Percentiles rank a stretch among this genome's conserved stretches.
phyloP scores from a whole-genome alignment of 805 yeast genomes.

The Candida boidinii region DNA sequence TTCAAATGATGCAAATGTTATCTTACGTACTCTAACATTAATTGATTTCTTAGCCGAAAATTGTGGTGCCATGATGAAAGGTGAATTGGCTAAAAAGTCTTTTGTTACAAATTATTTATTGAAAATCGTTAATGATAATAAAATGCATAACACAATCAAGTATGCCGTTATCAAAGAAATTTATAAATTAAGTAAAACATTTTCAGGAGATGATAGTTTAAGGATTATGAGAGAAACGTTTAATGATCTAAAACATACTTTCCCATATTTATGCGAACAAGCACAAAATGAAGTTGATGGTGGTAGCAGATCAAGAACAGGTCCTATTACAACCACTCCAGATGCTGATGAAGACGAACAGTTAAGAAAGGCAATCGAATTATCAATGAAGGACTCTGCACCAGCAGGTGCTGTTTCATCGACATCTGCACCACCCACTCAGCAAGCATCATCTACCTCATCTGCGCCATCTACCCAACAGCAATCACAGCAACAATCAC shows the following conservation, averaged over 20 bases:
- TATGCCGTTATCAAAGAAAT: slow-evolving; percentile 57
- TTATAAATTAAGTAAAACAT: slow-evolving; percentile 54
- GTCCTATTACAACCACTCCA: slow-evolving; percentile 1
- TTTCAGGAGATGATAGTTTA: slow-evolving; percentile 69
- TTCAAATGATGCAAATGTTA: slow-evolving; percentile 54
- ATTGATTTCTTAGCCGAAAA: slow-evolving; percentile 62
- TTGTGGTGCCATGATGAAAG: slow-evolving; percentile 64
- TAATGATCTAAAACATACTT: slow-evolving; percentile 33
- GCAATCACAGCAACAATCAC: slow-evolving; percentile 11
- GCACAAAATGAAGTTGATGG: slow-evolving; percentile 21
- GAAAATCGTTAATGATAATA: slow-evolving; percentile 41
- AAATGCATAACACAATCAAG: slow-evolving; percentile 63
- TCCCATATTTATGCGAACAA: slow-evolving; percentile 28
- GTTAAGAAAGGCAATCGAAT: slow-evolving; percentile 61
- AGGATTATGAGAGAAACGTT: slow-evolving; percentile 59
- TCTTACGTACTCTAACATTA: slow-evolving; percentile 47
- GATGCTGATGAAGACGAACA: slow-evolving; percentile 62
- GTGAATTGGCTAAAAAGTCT: slow-evolving; percentile 47
- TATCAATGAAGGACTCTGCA: slow-evolving; percentile 61
- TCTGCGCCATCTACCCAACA: slow-evolving; percentile 6
- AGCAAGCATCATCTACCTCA: slow-evolving; percentile 1
- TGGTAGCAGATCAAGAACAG: slow-evolving; percentile 1
- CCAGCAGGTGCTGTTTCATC: slow-evolving; percentile 8
- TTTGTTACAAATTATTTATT: slow-evolving; percentile 39
- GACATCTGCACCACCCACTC: slow-evolving; percentile 3